Evolutionary conservation across 2,329 filamentous ascomycete species (phyloP).

Genomic region (Penicillium crustosum): DNA sequence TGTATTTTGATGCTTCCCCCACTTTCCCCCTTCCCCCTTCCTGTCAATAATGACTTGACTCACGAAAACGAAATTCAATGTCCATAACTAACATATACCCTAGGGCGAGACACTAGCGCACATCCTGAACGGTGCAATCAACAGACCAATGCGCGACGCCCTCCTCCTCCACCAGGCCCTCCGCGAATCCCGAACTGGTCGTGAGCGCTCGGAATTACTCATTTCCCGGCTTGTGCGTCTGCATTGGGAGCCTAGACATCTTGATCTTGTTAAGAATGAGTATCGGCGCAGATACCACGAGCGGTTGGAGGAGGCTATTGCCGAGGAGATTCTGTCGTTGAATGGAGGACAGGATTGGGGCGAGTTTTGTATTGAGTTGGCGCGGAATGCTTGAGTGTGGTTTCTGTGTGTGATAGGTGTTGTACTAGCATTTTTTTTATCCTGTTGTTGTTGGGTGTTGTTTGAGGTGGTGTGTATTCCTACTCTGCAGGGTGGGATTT

Average conservation of each 20-base stretch:
- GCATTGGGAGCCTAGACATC: conserved; percentile 87
- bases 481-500: background rate
- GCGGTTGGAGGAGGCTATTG: conserved; percentile 74
- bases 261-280: conserved; percentile 74
- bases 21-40: background rate
- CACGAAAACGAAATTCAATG: background rate
- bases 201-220: conserved; percentile 79
- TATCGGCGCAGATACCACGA: conserved; percentile 75
- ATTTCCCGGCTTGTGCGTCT: conserved; percentile 83
- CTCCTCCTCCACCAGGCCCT: conserved; percentile 89
- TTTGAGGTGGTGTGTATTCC: background rate
- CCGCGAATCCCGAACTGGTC: conserved; percentile 66
- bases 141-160: conserved; percentile 89
- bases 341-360: conserved; percentile 62
- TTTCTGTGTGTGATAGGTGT: background rate
- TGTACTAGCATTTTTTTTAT: background rate
- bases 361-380: conserved; percentile 69
- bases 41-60: background rate
- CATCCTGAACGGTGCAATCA: conserved; percentile 94
- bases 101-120: conserved; percentile 93
- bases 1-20: conserved; percentile 43
- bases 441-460: background rate
- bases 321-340: conserved; percentile 67
- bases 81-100: conserved; percentile 14
- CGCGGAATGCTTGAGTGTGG: conserved; percentile 28